These are phyloP conservation scores for Botrytis byssoidea DNA, from an alignment of 2,329 filamentous ascomycete genomes.

Conservation along the genomic window DNA sequence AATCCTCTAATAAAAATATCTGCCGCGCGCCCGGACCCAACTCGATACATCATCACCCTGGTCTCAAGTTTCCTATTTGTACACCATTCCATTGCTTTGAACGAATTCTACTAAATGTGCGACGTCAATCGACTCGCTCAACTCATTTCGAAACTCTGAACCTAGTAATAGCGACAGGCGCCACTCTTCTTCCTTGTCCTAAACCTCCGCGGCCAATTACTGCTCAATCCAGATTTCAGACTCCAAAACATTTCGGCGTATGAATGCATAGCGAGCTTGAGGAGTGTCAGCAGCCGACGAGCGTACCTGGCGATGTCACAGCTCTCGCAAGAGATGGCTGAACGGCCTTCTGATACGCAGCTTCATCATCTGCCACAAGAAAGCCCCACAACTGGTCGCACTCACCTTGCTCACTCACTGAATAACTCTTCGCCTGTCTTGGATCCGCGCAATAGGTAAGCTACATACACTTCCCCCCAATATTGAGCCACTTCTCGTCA, in stretches of 20 bases:
- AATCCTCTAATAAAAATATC: slow-evolving; percentile 3
- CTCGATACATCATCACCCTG: slow-evolving; percentile 19
- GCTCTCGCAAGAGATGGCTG: slow-evolving; percentile 35
- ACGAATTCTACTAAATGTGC: slow-evolving; percentile 32
- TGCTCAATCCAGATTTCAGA: slow-evolving; percentile 16
- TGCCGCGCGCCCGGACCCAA: slow-evolving; percentile 16
- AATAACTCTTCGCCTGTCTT: slow-evolving; percentile 31
- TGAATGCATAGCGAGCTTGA: slow-evolving; percentile 30
- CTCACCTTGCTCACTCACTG: slow-evolving; percentile 29
- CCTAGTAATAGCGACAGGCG: slow-evolving; percentile 29
- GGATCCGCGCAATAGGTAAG: slow-evolving; percentile 36
- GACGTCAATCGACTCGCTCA: slow-evolving; percentile 35
- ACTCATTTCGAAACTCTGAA: slow-evolving; percentile 35
- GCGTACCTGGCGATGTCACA: slow-evolving; percentile 20
- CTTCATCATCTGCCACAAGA: slow-evolving; percentile 31
- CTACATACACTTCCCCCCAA: slow-evolving; percentile 13
- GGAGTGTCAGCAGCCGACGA: slow-evolving; percentile 28
- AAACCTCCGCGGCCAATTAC: slow-evolving; percentile 25
- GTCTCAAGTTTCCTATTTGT: slow-evolving; percentile 16
- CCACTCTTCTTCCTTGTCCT: slow-evolving; percentile 24
- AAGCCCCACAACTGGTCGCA: slow-evolving; percentile 36
- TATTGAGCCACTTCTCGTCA: slow-evolving; percentile 19
- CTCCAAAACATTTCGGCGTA: slow-evolving; percentile 25
- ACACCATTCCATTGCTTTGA: slow-evolving; percentile 29
- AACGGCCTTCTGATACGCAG: slow-evolving; percentile 33